Evolutionary conservation across 495 filamentous ascomycete genomes (phyloP), one percentile per base, ranked within the genome.

Genomic region (Lepraria neglecta): DNA sequence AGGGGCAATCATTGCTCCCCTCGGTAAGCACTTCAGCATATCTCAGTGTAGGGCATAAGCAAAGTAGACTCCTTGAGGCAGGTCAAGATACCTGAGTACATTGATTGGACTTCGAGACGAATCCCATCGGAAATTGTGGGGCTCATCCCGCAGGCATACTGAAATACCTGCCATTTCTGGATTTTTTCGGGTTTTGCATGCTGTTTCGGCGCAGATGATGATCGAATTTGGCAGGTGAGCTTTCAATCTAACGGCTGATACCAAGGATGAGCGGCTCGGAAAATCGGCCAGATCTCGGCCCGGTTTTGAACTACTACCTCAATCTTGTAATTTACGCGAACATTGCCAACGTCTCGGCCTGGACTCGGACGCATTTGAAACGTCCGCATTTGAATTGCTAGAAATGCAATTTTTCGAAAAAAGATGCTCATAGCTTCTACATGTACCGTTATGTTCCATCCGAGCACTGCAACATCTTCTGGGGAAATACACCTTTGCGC

Each of bases 141-240:
- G 33, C 1, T 21, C 17, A 27, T 10, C 28, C 46, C 24, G 44
- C 33, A 38, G 0, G 6, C 11, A 33, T 24, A 2, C 2, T 30
- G 24, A 19, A 53, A 10, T 53, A 60, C 46, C 47, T 60, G 58
- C 58, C 58, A 35, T 33, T 60, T 45, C n/a, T 6, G 58, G 30
- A 9, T n/a, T n/a, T 28, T 0, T 0, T 42, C 46, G 31, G 57
- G 1, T 42, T 17, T 17, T 40, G 31, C 46, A 42, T 19, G 10
- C 4, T 35, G 17, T 24, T 54, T 6, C 7, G 51, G 38, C 31
- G 33, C 24, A 42, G 35, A 60, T 19, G 19, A 28, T 12, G 47
- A 19, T 46, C 47, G 19, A 30, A 40, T 51, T 19, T 31, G 46
- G 58, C 47, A 53, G 48, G 57, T 51, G 57, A 33, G 15, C 31